These are phyloP conservation scores for Fusarium sp. DNA, from an alignment of 2,329 filamentous ascomycete genomes.

Conservation along the genomic window DNA sequence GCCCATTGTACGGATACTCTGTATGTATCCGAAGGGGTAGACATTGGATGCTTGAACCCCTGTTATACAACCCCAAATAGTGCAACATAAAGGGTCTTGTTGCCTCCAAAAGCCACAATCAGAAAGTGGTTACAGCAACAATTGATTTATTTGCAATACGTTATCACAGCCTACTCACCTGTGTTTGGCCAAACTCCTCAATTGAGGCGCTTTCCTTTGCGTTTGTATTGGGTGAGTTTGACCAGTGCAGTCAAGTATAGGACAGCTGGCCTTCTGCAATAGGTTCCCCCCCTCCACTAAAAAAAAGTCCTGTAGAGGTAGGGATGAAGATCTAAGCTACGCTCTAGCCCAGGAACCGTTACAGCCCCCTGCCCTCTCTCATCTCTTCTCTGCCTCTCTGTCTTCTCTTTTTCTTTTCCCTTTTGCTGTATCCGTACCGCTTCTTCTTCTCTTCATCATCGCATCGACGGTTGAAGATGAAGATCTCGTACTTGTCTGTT, in stretches of 20 bases:
- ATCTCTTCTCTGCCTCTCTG: neutral
- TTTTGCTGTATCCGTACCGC: neutral
- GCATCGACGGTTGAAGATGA: slow-evolving; percentile 65
- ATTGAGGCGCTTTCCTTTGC: slow-evolving; percentile 24
- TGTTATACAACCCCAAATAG: slow-evolving; percentile 8
- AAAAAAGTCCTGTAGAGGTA: slow-evolving; percentile 14
- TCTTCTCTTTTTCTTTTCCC: neutral
- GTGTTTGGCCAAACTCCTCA: neutral
- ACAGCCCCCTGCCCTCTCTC: slow-evolving; percentile 9
- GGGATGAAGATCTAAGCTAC: slow-evolving; percentile 22
- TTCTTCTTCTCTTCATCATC: neutral
- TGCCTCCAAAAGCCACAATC: neutral
- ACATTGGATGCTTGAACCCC: neutral
- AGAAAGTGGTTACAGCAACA: neutral
- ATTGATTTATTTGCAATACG: neutral
- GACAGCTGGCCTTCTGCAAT: slow-evolving; percentile 36
- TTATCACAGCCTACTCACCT: neutral
- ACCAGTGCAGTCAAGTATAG: slow-evolving; percentile 15
- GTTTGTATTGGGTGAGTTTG: slow-evolving; percentile 10
- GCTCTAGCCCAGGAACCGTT: slow-evolving; percentile 24
- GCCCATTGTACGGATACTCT: too few species aligned
- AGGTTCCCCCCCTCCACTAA: slow-evolving; percentile 22
- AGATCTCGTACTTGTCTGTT: slow-evolving; percentile 70
- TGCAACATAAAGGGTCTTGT: slow-evolving; percentile 21
- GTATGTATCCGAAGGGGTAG: neutral